Base-by-base conservation (phyloP, 2,329 filamentous ascomycete genomes). In the Cordyceps militaris region DNA sequence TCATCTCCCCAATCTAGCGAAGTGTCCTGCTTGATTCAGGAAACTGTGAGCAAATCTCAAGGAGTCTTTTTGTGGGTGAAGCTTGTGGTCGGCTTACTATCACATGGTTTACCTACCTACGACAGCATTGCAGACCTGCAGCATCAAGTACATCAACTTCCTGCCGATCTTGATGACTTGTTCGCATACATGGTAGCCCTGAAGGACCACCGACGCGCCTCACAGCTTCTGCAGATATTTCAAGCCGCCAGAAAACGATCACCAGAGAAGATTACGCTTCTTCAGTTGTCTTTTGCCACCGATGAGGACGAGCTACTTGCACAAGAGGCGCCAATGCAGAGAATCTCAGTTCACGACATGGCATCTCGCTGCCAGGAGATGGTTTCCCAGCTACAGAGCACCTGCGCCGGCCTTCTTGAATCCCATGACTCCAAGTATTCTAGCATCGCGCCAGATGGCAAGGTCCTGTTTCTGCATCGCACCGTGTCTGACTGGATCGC, bases 51-150 rank as follows among this genome's bases (percentile, higher is more conserved):
- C 16, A 56, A 56, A 30, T 46, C 64, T 0, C 48, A 61, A 4
- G 65, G 65, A 0, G 64, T 66, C 1, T 66, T 66, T 13, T 52
- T 66, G 5, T 66, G 65, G 65, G 44, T 64, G 0, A 60, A 55
- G 16, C 59, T 66, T 0, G 65, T 64, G 2, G 60, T 63, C 4
- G 46, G 50, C 4, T 61, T 59, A 2, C 50, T 66, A 8, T 21
- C 58, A 1, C 51, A 60, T 4, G 42, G 6, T 1, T 38, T 66
- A 3, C 21, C 34, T 4, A 38, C 56, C 9, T 14, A 26, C 3
- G 38, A 57, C 28, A n/a, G 32, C 9, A 14, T 62, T 1, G 30
- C 24, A 1, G 48, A 44, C 3, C 50, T 63, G 2, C 53, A 59
- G 7, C 30, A 26, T 3, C 38, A 52, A 28, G 36, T 60, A 6